A percentile compares a stretch with the other conserved stretches of the same genome.
Evolutionary conservation across 208 protist species (phyloP).

Genomic region (Jaenimonas drosophilae): DNA sequence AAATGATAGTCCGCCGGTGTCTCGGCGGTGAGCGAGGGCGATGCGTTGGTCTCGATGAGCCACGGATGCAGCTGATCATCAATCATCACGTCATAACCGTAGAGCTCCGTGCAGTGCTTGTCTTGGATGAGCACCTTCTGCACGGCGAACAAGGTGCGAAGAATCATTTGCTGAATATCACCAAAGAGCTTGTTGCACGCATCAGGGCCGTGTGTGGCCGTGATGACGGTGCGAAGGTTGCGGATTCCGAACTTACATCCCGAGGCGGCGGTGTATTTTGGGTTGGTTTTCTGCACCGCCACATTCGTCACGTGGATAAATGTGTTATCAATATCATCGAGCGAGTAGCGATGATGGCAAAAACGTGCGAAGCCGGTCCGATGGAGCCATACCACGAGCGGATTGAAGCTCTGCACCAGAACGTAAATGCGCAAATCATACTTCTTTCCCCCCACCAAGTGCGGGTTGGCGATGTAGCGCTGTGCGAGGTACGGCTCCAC

Average conservation of each 20-base stretch:
- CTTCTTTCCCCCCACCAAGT: slow-evolving; percentile 90
- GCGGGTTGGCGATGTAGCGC: slow-evolving; percentile 87
- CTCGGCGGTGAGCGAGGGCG: slow-evolving; percentile 89
- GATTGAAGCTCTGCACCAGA: slow-evolving; percentile 76
- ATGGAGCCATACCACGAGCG: slow-evolving; percentile 87
- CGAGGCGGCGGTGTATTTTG: slow-evolving; percentile 79
- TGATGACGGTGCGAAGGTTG: slow-evolving; percentile 70
- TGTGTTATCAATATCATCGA: slow-evolving; percentile 88
- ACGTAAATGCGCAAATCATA: slow-evolving; percentile 93
- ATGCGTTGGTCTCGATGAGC: slow-evolving; percentile 90
- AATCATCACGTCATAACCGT: slow-evolving; percentile 91
- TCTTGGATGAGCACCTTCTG: slow-evolving; percentile 73
- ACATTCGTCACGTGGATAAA: slow-evolving; percentile 97
- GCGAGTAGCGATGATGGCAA: slow-evolving; percentile 86
- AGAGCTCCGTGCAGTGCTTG: slow-evolving; percentile 88
- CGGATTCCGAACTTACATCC: slow-evolving; percentile 84
- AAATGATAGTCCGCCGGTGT: slow-evolving; percentile 91
- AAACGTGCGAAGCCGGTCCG: slow-evolving; percentile 89
- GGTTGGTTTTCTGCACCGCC: slow-evolving; percentile 94
- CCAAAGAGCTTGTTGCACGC: slow-evolving; percentile 84
- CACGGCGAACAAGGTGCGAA: slow-evolving; percentile 72
- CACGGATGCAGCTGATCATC: slow-evolving; percentile 76
- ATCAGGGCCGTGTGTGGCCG: slow-evolving; percentile 71
- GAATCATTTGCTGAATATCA: slow-evolving; percentile 90
- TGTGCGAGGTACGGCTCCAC: slow-evolving; percentile 84